Evolutionary conservation across 108 stramenopile species (phyloP), one percentile per base, ranked within the genome.

Genomic region (Mediolabrus comicus): DNA sequence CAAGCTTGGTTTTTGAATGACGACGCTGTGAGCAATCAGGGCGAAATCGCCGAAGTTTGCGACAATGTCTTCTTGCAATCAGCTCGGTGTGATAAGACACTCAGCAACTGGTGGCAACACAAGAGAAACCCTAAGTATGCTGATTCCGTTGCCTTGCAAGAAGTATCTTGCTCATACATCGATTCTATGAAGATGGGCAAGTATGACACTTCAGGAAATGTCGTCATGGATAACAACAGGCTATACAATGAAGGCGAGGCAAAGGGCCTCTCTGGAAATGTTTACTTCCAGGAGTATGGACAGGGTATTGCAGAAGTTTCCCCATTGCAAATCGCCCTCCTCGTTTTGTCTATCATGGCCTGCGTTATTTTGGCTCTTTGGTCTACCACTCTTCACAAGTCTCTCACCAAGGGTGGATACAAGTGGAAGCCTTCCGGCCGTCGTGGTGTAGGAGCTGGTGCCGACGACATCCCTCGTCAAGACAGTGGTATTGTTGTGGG

Each of bases 81-180:
- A 60, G 88, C 86, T 14, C 91, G 90, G 35, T 94, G 93, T 74
- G 87, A 94, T 73, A 63, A 73, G 36, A 83, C 88, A 67, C 79
- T 84, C 65, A 49, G 59, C 29, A 36, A 63, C 54, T 71, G 69
- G 59, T 31, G 28, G 25, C 34, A 22, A 59, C 38, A 49, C 13
- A 56, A 83, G 81, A 84, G 79, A 68, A 16, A 30, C 0, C 29
- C 69, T 22, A 69, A 79, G 53, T 53, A 73, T 2, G 55, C 59
- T 8, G 39, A 65, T 3, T 60, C 62, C 52, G 58, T n/a, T 24
- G 65, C 59, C 13, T 62, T 76, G 3, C 74, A 84, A 65, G 62
- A 80, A 8, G 33, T 58, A 1, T 83, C 86, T 22, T 94, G 93
- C 52, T 80, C 65, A 27, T 92, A 88, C 74, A 90, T 94, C 53